Base-by-base conservation (phyloP, 1,139 yeast species). In the Candida buenavistaensis region DNA sequence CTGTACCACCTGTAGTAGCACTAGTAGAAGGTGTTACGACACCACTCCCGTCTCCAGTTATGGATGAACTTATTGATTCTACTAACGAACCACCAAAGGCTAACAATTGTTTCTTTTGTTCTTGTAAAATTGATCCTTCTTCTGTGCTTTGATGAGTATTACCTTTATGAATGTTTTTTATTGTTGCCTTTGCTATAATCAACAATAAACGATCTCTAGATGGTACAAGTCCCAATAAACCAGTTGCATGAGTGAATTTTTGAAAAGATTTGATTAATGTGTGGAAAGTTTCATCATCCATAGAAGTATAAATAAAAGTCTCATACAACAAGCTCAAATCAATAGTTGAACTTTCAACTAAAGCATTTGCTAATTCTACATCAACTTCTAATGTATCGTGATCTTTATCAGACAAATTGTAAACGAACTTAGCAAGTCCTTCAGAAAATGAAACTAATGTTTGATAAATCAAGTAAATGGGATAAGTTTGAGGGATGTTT, bases 211-310 rank as follows among this genome's bases (percentile, higher is more conserved):
- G 73, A 51, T 86, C 85, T 35, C 95, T 63, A 10, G 82, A 68
- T 0, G 63, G 62, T 1, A 57, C 51, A 14, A 83, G 54, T 0
- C 79, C 80, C 21, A 89, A 59, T n/a, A 86, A 62, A 0, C 97
- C 97, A 0, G 92, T 72, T 0, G 92, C 79, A 52, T 89, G 96
- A 4, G 95, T 77, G 34, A 85, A 68, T 43, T 82, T 82, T 54
- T 90, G 97, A 6, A 86, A 67, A 0, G 95, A 75, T 31, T 95
- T 67, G 2, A 89, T 78, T 11, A 79, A 50, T 9, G 65, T 59
- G 40, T 83, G 86, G 52, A 86, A 70, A 15, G 78, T 52, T 14
- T 83, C 90, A 37, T 73, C 70, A 49, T 88, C 95, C 55, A 86
- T 61, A 2, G 81, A 66, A 0, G 89, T 75, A 46, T 79, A 79